Evolutionary conservation across 202 grass and related monocot genomes (phyloP), one percentile per base, ranked within the genome.

Genomic region (Schoenoplectus triqueter): DNA sequence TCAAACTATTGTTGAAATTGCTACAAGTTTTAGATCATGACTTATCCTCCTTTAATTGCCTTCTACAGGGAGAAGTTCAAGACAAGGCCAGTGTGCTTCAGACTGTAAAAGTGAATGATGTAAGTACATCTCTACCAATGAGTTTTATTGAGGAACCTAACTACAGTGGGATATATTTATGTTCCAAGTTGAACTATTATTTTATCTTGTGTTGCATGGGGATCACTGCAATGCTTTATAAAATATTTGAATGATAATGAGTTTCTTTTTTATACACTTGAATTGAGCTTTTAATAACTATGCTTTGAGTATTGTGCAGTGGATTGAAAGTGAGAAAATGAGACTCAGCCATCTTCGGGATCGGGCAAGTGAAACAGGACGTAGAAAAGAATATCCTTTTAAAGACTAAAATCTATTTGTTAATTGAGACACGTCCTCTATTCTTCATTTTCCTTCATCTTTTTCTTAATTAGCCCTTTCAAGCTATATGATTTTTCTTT

Each of bases 361-460:
- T 72, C 97, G 97, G 61, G 97, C 97, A 67, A 99, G 97, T n/a
- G 97, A 99, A 89, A 99, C 87, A 78, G 97, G 97, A 48, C 92
- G 62, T 88, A 94, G 93, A 85, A 99, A 99, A 96, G 97, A 99
- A 99, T 99, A 99, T 99, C 97, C 93, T 96, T 94, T 83, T 83
- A 63, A 81, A 63, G 63, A 54, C 7, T 56, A 42, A 66, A 63
- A 55, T 67, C 54, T 51, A 15, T 82, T 64, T 81, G 10, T 81
- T 50, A 51, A 81, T 65, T 66, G 41, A 65, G 47, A 82, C 20
- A 76, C 31, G 31, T 31, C 31, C 31, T 40, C 11, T 64, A 10
- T 78, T 10, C 52, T 60, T 73, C 22, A 0, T 52, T n/a, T 74
- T 52, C n/a, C 54, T 78, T 44, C 31, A 41, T 60, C 44, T 5